phyloP scores from a whole-genome alignment of 2,329 filamentous ascomycete genomes.

The Clarireedia hainanense region DNA sequence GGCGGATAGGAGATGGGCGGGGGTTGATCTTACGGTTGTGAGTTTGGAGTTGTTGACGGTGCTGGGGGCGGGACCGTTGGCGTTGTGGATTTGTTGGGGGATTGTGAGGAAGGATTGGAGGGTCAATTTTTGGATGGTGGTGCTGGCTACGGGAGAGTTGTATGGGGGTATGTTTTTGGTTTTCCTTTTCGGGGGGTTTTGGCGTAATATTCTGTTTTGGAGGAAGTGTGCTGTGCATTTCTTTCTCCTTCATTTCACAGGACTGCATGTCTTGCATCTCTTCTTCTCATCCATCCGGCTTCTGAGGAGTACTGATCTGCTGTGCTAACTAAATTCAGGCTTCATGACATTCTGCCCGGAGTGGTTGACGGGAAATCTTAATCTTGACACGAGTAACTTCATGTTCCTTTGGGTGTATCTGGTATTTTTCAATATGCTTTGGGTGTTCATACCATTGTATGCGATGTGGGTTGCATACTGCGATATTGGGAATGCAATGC shows the following conservation, averaged over 20 bases:
- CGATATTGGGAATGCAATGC: constrained; percentile 49
- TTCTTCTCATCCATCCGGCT: background rate
- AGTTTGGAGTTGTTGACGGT: constrained; percentile 61
- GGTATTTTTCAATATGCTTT: constrained; percentile 61
- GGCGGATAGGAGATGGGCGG: constrained; percentile 56
- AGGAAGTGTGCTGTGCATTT: background rate
- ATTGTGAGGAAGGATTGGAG: constrained; percentile 47
- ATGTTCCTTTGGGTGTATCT: constrained; percentile 57
- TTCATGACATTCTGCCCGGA: constrained; percentile 68
- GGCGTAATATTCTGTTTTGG: no score
- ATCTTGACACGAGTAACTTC: constrained; percentile 57
- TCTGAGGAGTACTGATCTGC: background rate
- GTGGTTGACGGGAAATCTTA: constrained; percentile 55
- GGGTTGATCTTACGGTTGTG: constrained; percentile 53
- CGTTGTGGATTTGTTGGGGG: constrained; percentile 52
- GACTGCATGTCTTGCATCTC: no score
- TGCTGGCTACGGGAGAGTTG: constrained; percentile 57
- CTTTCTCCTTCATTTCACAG: background rate
- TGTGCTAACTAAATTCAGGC: constrained; percentile 32
- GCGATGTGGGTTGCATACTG: constrained; percentile 45
- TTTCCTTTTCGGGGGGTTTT: background rate
- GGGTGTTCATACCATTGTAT: constrained; percentile 57
- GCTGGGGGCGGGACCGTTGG: constrained; percentile 52
- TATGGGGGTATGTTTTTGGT: constrained; percentile 46
- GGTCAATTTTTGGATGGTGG: constrained; percentile 53